Percentiles rank a stretch among this genome's conserved stretches.
These are phyloP conservation scores for Secale cereale DNA, from an alignment of 176 grass and related monocot species.

Conservation along the genomic window DNA sequence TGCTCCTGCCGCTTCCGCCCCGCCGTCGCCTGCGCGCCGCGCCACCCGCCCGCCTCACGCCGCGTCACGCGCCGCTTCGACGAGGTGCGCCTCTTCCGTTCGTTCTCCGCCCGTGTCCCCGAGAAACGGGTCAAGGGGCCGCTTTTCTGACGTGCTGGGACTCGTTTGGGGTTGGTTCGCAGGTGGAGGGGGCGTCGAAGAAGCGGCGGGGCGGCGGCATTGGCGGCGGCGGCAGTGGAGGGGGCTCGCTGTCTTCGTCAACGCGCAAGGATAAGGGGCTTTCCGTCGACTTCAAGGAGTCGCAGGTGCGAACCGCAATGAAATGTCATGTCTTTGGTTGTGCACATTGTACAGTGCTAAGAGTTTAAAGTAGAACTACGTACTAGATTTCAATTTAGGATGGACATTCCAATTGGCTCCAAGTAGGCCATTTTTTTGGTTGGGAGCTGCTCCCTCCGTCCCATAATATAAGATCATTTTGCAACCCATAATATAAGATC, in stretches of 20 bases:
- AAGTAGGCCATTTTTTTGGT: neutral
- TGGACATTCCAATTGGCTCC: neutral
- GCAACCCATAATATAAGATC: too few relatives aligned
- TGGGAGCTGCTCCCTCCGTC: neutral
- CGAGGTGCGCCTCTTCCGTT: conserved; percentile 17
- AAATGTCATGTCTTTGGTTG: neutral
- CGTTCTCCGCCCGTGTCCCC: neutral
- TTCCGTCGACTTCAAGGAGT: conserved; percentile 54
- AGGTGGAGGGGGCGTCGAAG: conserved; percentile 56
- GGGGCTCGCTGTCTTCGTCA: conserved; percentile 31
- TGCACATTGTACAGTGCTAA: neutral
- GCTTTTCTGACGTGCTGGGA: neutral
- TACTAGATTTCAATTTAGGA: neutral
- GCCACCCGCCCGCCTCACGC: conserved; percentile 18
- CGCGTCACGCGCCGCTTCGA: conserved; percentile 38
- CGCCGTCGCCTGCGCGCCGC: conserved; percentile 38
- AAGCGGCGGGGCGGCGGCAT: conserved; percentile 42
- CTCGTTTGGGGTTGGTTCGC: neutral
- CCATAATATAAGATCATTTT: too few relatives aligned
- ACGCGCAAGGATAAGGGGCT: conserved; percentile 42
- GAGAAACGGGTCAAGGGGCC: neutral
- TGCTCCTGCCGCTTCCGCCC: conserved; percentile 50
- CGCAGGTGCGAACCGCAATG: conserved; percentile 25
- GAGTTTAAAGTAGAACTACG: neutral
- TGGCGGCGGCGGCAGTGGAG: conserved; percentile 28